Evolutionary conservation across 768 basidiomycete species (phyloP).

Genomic region (Podaxis sp.): DNA sequence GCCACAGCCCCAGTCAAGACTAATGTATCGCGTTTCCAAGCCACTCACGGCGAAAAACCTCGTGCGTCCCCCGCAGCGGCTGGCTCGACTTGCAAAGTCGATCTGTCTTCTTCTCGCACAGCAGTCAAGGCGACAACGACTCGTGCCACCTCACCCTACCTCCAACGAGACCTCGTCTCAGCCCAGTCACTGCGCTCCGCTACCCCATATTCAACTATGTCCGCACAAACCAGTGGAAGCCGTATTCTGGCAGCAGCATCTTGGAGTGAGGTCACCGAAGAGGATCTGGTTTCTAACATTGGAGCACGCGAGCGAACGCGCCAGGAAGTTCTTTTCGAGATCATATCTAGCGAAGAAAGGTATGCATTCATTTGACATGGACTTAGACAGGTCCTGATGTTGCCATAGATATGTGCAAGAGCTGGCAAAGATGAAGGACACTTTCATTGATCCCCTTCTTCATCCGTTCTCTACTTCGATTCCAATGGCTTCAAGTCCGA

Average conservation of each 20-base stretch:
- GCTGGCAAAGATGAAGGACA: slow-evolving; percentile 87
- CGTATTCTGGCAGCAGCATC: slow-evolving; percentile 74
- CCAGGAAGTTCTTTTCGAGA: slow-evolving; percentile 96
- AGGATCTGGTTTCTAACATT: slow-evolving; percentile 88
- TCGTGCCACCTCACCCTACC: slow-evolving; percentile 60
- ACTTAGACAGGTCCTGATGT: slow-evolving; percentile 12
- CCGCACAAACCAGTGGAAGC: slow-evolving; percentile 53
- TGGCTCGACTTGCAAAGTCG: slow-evolving; percentile 61
- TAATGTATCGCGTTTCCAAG: slow-evolving; percentile 73
- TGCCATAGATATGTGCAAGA: slow-evolving; percentile 82
- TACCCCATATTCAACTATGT: slow-evolving; percentile 81
- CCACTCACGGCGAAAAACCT: slow-evolving; percentile 64
- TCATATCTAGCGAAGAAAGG: slow-evolving; percentile 95
- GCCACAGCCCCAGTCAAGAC: slow-evolving; percentile 47
- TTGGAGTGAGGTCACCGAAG: slow-evolving; percentile 94
- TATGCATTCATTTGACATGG: slow-evolving; percentile 27
- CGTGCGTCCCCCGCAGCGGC: slow-evolving; percentile 57
- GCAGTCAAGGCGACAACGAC: slow-evolving; percentile 51
- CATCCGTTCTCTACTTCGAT: slow-evolving; percentile 67
- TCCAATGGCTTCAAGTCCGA: slow-evolving; percentile 53
- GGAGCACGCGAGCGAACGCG: slow-evolving; percentile 93
- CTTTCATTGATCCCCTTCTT: slow-evolving; percentile 84
- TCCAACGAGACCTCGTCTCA: slow-evolving; percentile 48
- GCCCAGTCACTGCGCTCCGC: slow-evolving; percentile 71
- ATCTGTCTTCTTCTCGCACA: slow-evolving; percentile 33